Percentiles rank a stretch among this genome's conserved stretches.
Conservation (phyloP, 495 filamentous ascomycete genomes). For the Melanomma pulvis-pyrius region DNA sequence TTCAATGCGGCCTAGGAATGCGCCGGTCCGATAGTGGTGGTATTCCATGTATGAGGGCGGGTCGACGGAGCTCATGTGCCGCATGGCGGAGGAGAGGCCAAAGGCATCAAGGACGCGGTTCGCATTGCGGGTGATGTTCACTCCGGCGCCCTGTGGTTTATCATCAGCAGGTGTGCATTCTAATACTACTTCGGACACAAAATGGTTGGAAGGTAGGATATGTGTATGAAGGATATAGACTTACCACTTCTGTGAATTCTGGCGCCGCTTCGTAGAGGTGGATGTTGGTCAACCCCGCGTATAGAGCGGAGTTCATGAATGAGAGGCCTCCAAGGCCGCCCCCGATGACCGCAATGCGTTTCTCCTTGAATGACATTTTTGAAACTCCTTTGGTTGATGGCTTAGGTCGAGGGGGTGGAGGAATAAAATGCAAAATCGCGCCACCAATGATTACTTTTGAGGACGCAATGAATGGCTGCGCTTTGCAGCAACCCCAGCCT, state of each 20-base stretch:
- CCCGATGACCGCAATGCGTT: slow-evolving; percentile 12
- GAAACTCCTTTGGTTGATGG: not conserved
- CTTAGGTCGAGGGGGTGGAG: too few relatives aligned
- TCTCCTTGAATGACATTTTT: slow-evolving; percentile 6
- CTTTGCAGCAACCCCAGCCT: too few relatives aligned
- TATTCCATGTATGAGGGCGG: slow-evolving; percentile 24
- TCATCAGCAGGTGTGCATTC: not conserved
- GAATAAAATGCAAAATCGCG: too few relatives aligned
- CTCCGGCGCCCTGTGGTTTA: slow-evolving; percentile 2
- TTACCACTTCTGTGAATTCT: slow-evolving; percentile 23
- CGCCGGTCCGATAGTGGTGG: slow-evolving; percentile 16
- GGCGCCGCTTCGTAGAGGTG: slow-evolving; percentile 17
- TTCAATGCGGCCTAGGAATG: slow-evolving; percentile 18
- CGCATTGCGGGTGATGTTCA: slow-evolving; percentile 22
- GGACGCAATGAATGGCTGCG: too few relatives aligned
- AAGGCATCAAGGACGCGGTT: slow-evolving; percentile 21
- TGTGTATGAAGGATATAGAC: not conserved
- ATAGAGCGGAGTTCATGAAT: slow-evolving; percentile 23
- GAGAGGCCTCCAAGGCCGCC: slow-evolving; percentile 17
- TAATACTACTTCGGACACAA: too few relatives aligned
- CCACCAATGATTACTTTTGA: too few relatives aligned
- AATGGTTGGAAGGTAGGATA: too few relatives aligned
- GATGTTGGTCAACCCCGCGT: slow-evolving; percentile 18
- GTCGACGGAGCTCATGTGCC: slow-evolving; percentile 3
- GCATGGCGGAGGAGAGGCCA: slow-evolving; percentile 6